Evolutionary conservation across 495 filamentous ascomycete genomes (phyloP), one percentile per base, ranked within the genome.

Genomic region (Viridothelium virens): DNA sequence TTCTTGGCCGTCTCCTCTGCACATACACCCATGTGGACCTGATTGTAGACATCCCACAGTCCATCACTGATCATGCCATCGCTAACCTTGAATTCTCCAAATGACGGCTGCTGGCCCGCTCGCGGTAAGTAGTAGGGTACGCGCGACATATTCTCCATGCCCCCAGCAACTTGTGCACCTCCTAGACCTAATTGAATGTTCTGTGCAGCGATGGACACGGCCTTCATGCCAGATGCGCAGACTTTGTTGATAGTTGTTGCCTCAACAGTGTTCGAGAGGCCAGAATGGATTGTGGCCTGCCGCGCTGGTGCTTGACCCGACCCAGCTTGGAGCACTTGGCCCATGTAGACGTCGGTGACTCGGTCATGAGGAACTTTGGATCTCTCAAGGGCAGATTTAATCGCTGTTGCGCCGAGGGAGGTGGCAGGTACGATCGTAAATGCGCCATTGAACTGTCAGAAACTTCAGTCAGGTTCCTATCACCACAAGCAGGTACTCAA

Each of bases 1-100:
- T 95, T 93, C 81, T 93, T 94, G 3, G 91, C 93, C 12, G 92
- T 96, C 65, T 89, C 87, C 80, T 98, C 94, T n/a, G 93, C 94
- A 73, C 94, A 98, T 66, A 92, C 89, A 7, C 94, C 94, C 94
- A 98, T 98, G 74, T 96, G 93, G 72, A 97, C 87, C 73, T 96
- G 83, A 75, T 96, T 90, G 76, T 97, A 98, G 33, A 96, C 92
- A 77, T 98, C 94, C 84, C 91, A 96, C 47, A 98, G 79, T 9
- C 94, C 94, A 73, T 98, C 94, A 76, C 92, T 96, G 71, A 97
- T 89, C 71, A 98, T 77, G 3, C 94, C 94, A 74, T 98, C 94
- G 75, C 93, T 87, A 76, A 93, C 78, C 74, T 87, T 87, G 71
- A 95, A 80, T 67, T 95, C 85, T 41, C 94, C 94, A 70, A 96